These are phyloP conservation scores for Tolypocladium endophyticum DNA, from an alignment of 2,329 filamentous ascomycete species.

Conservation along the genomic window DNA sequence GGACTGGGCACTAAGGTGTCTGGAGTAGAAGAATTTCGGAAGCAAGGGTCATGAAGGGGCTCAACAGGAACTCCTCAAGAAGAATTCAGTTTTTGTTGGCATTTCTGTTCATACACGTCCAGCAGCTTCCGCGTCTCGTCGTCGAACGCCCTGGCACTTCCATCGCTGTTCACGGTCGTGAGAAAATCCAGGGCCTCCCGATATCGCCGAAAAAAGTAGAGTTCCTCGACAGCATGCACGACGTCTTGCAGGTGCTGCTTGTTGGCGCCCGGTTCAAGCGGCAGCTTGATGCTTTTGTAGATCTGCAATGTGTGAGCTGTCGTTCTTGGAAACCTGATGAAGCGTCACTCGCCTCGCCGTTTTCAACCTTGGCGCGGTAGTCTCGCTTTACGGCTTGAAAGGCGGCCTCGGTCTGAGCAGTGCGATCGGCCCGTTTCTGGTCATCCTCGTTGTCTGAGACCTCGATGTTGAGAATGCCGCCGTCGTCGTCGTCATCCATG, in stretches of 20 bases:
- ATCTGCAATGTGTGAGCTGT: slow-evolving; percentile 24
- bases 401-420: slow-evolving; percentile 36
- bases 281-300: slow-evolving; percentile 29
- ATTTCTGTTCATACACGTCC: slow-evolving; percentile 30
- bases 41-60: background rate
- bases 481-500: slow-evolving; percentile 16
- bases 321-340: background rate
- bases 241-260: slow-evolving; percentile 41
- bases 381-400: slow-evolving; percentile 34
- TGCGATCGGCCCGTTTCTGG: slow-evolving; percentile 16
- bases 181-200: slow-evolving; percentile 33
- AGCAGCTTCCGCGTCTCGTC: slow-evolving; percentile 30
- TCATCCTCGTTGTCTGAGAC: slow-evolving; percentile 20
- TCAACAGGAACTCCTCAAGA: background rate
- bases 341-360: slow-evolving; percentile 35
- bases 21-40: too few relatives aligned
- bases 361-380: slow-evolving; percentile 40
- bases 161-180: slow-evolving; percentile 19
- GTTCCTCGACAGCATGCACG: slow-evolving; percentile 45
- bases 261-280: slow-evolving; percentile 22
- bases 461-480: slow-evolving; percentile 18
- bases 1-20: too few relatives aligned
- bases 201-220: slow-evolving; percentile 43
- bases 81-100: slow-evolving; percentile 19
- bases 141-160: slow-evolving; percentile 25